Percentiles rank a stretch among this genome's conserved stretches.
Evolutionary conservation across 345 rosid genomes (phyloP).

Genomic region (Moricandia moricandioides): DNA sequence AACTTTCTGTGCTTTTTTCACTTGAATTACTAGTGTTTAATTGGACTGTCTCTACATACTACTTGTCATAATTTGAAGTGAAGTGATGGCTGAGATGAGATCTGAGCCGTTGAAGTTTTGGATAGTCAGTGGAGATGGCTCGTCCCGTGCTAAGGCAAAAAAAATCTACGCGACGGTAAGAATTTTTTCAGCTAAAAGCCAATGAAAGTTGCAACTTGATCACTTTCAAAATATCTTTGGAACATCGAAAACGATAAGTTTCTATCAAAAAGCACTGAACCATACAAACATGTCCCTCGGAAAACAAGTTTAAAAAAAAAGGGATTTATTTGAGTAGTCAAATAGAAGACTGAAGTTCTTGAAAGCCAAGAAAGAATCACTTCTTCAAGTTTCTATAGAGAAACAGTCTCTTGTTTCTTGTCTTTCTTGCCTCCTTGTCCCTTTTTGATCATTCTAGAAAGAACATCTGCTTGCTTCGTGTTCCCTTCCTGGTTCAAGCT

Average conservation of each 20-base stretch:
- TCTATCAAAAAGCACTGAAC: not conserved
- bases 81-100: conserved; percentile 12
- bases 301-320: conserved; percentile 17
- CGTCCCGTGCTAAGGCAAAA: not conserved
- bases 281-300: conserved; percentile 16
- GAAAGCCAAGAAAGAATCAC: too few relatives aligned
- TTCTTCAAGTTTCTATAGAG: conserved; percentile 9
- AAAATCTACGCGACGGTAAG: not conserved
- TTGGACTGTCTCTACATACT: conserved; percentile 11
- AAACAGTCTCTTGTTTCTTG: conserved; percentile 38
- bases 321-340: conserved; percentile 8
- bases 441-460: conserved; percentile 66
- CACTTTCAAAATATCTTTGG: not conserved
- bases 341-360: too few relatives aligned
- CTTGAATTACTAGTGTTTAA: not conserved
- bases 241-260: too few relatives aligned
- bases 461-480: conserved; percentile 86
- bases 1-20: not conserved
- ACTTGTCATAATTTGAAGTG: conserved; percentile 17
- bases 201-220: not conserved
- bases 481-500: conserved; percentile 79
- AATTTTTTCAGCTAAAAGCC: conserved; percentile 17
- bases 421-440: conserved; percentile 35
- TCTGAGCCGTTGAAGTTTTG: not conserved
- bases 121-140: not conserved